These are phyloP conservation scores for Bacidia rubella DNA, from an alignment of 495 filamentous ascomycete genomes.

Conservation along the genomic window DNA sequence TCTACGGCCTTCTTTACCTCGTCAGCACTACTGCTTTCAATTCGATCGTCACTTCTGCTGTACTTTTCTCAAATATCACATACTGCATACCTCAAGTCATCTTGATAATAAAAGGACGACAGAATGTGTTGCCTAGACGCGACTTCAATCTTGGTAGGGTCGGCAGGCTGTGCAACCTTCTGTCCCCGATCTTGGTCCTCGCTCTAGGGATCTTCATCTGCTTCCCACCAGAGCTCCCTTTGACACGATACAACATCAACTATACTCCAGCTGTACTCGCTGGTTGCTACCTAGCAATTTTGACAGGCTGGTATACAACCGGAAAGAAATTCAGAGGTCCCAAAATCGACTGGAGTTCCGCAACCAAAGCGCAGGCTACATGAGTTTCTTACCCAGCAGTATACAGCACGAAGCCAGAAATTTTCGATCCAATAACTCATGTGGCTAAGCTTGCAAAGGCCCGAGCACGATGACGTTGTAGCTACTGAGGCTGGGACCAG, in stretches of 20 bases:
- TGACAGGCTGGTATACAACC: constrained; percentile 18
- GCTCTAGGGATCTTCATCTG: constrained; percentile 23
- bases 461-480: no score
- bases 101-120: constrained; percentile 21
- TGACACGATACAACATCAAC: constrained; percentile 22
- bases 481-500: no score
- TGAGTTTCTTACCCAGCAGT: no score
- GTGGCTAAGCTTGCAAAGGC: no score
- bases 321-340: constrained; percentile 20
- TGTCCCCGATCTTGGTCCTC: constrained; percentile 22
- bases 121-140: constrained; percentile 18
- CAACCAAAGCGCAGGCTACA: no score
- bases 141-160: constrained; percentile 21
- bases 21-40: background rate
- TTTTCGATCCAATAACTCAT: no score
- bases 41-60: constrained; percentile 22
- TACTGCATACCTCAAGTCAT: constrained; percentile 28
- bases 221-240: constrained; percentile 22
- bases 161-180: constrained; percentile 24
- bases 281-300: constrained; percentile 18
- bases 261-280: constrained; percentile 22
- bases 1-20: constrained; percentile 25
- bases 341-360: constrained; percentile 24
- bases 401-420: no score
- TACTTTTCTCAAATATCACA: constrained; percentile 26